phyloP scores from a whole-genome alignment of 2,329 filamentous ascomycete genomes.

The Apiospora phragmitis region DNA sequence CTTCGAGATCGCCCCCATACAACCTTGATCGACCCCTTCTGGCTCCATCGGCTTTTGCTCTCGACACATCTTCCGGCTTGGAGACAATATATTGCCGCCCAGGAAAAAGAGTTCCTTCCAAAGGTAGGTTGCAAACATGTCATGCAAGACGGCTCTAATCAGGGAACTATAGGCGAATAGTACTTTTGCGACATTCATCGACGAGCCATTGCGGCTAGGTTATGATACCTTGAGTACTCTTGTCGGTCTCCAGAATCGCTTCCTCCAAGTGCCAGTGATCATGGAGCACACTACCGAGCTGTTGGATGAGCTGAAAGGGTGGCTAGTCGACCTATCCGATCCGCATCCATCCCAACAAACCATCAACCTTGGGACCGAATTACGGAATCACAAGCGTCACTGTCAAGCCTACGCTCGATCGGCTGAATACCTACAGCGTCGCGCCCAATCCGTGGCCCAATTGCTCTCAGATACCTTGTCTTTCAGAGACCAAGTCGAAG shows the following conservation, averaged over 20 bases:
- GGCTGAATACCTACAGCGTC: slow-evolving; percentile 24
- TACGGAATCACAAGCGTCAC: slow-evolving; percentile 19
- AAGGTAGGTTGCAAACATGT: slow-evolving; percentile 19
- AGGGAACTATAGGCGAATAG: slow-evolving; percentile 22
- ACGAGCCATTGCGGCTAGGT: slow-evolving; percentile 27
- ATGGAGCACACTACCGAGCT: slow-evolving; percentile 22
- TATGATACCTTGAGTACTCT: slow-evolving; percentile 28
- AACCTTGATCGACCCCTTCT: slow-evolving; percentile 13
- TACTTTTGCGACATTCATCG: slow-evolving; percentile 30
- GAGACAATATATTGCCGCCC: slow-evolving; percentile 25
- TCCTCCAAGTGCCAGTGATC: slow-evolving; percentile 24
- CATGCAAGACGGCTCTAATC: background rate
- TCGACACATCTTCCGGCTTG: slow-evolving; percentile 25
- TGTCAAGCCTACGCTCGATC: slow-evolving; percentile 22
- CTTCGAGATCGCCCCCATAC: background rate
- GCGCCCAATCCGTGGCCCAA: slow-evolving; percentile 26
- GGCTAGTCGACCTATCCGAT: background rate
- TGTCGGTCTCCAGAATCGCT: slow-evolving; percentile 26
- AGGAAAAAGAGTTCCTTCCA: slow-evolving; percentile 26
- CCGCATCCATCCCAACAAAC: background rate
- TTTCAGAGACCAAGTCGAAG: slow-evolving; percentile 30
- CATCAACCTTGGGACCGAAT: background rate
- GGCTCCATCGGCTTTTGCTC: slow-evolving; percentile 25
- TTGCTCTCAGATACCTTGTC: slow-evolving; percentile 29
- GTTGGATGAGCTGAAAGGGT: slow-evolving; percentile 20